Conservation (phyloP, 257 asterid species). For the Jasminum sambac region DNA sequence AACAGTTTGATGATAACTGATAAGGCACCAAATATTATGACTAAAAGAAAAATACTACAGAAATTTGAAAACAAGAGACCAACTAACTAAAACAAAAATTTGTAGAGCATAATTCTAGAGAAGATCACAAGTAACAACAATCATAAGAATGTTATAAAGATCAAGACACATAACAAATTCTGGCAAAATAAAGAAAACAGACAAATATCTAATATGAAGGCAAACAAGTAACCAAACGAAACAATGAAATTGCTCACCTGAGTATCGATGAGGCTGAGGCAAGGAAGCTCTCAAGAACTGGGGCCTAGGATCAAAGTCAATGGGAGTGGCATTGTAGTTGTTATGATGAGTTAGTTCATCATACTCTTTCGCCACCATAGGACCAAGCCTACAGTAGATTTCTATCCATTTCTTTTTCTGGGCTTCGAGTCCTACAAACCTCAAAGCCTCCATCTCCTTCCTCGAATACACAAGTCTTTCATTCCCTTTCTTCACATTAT, state of each 20-base stretch:
- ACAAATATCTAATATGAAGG: neutral
- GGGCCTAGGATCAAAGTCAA: conserved; percentile 21
- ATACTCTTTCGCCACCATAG: conserved; percentile 33
- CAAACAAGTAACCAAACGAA: neutral
- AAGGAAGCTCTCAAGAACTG: conserved; percentile 20
- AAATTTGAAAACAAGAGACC: neutral
- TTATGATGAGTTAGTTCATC: conserved; percentile 31
- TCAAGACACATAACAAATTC: neutral
- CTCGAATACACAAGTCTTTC: conserved; percentile 24
- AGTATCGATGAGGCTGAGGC: neutral
- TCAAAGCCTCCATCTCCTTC: conserved; percentile 44
- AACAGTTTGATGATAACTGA: neutral
- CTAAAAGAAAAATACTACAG: neutral
- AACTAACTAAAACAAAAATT: neutral
- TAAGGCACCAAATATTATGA: neutral
- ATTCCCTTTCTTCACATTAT: conserved; percentile 16
- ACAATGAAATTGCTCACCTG: neutral
- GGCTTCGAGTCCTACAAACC: conserved; percentile 34
- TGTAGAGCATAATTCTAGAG: neutral
- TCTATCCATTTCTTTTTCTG: conserved; percentile 49
- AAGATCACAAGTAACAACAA: neutral
- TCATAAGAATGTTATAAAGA: neutral
- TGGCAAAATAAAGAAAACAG: neutral
- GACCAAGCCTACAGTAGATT: conserved; percentile 40
- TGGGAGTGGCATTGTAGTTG: neutral